A percentile compares a stretch with the other conserved stretches of the same genome.
phyloP scores from a whole-genome alignment of 805 yeast genomes.

The Nakazawaea holstii region DNA sequence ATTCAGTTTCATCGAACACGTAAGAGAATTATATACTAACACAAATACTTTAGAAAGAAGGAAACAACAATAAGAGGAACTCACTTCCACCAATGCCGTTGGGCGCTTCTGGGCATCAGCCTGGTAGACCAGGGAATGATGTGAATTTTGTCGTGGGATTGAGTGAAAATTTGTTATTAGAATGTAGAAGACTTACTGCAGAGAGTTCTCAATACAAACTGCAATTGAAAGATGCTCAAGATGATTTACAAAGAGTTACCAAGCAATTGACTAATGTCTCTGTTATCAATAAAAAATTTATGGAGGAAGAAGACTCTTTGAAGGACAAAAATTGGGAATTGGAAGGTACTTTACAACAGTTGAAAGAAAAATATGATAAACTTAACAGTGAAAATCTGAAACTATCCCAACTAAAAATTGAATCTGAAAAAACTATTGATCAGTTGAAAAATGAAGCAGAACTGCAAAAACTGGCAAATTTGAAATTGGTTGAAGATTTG shows the following conservation, averaged over 20 bases:
- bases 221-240: conserved; percentile 35
- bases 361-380: conserved; percentile 38
- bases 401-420: conserved; percentile 30
- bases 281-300: conserved; percentile 25
- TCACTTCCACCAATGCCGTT: conserved; percentile 4
- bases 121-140: conserved; percentile 40
- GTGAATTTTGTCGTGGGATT: conserved; percentile 69
- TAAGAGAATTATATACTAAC: background rate
- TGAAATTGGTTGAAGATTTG: conserved; percentile 33
- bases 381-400: conserved; percentile 35
- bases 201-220: conserved; percentile 47
- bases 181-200: conserved; percentile 66
- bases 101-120: background rate
- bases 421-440: conserved; percentile 18
- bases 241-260: conserved; percentile 34
- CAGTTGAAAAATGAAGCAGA: conserved; percentile 47
- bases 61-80: background rate
- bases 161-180: conserved; percentile 64
- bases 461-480: conserved; percentile 32
- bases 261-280: conserved; percentile 30
- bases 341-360: conserved; percentile 38
- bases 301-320: conserved; percentile 38
- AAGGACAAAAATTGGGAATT: conserved; percentile 64
- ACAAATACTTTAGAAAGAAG: background rate
- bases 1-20: background rate